Base-by-base conservation (phyloP, 2,329 filamentous ascomycete genomes). In the Emericellopsis atlantica region DNA sequence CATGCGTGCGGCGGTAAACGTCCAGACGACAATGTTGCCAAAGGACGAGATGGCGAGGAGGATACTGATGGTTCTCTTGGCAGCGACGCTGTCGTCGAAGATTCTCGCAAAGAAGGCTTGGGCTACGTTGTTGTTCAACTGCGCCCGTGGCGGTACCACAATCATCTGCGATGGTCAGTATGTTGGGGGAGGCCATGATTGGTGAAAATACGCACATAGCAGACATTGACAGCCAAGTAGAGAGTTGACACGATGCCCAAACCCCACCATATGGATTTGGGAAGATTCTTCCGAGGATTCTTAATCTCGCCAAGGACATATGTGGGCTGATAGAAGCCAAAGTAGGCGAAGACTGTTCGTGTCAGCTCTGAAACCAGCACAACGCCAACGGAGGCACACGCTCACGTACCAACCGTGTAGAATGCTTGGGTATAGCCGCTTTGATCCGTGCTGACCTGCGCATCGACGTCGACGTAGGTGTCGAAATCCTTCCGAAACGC, bases 1-100 rank as follows among this genome's bases (percentile, higher is more conserved):
- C 18, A 78, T 67, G 45, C 70, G 60, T 3, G 70, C 64, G 6
- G 69, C 65, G 0, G 70, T 72, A 46, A 71, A 78, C 1, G 72
- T 76, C 55, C 71, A 72, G 15, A 71, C 68, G 10, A 76, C 59
- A 35, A 78, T 67, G 48, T 78, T 76, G 0, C 73, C 72, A 39
- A 76, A 61, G 16, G 65, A 69, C 3, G 69, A 73, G 23, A 77
- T 54, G 4, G 73, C 71, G 5, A 74, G 58, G 33, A 76, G 63
- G 1, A 60, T 65, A 12, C 69, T 60, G 43, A 73, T 59, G 7
- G 69, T 60, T 2, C 58, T 54, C 14, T 37, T 37, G 5, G 54
- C 48, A 6, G 53, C 54, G 5, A 43, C 44, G 2, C 49, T 42
- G 4, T 53, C 50, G 15, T 56, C 54, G 14, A 57, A 46, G 1